A percentile compares a stretch with the other conserved stretches of the same genome.
These are phyloP conservation scores for Acrocalymma vagum DNA, from an alignment of 2,329 filamentous ascomycete species.

Conservation along the genomic window DNA sequence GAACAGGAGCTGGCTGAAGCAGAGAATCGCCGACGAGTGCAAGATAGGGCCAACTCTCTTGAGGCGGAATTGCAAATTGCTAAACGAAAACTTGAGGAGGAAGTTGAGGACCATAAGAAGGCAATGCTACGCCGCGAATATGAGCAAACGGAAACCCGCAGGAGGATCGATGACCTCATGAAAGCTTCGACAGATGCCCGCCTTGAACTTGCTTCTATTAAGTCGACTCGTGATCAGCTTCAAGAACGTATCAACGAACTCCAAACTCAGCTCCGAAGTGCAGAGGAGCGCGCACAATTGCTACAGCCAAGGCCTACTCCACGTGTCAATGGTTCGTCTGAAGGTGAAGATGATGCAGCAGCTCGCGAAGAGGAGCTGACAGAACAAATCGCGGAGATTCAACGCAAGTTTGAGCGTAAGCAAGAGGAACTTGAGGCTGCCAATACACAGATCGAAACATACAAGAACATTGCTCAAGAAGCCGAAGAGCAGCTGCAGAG, in stretches of 20 bases:
- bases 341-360: constrained; percentile 62
- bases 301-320: constrained; percentile 81
- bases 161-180: constrained; percentile 91
- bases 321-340: constrained; percentile 59
- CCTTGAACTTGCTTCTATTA: constrained; percentile 85
- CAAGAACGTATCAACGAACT: constrained; percentile 90
- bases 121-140: constrained; percentile 85
- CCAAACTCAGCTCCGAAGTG: constrained; percentile 84
- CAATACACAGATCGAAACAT: constrained; percentile 83
- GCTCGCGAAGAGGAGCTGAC: constrained; percentile 80
- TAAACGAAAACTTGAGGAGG: constrained; percentile 84
- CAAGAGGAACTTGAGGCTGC: constrained; percentile 82
- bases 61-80: constrained; percentile 80
- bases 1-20: constrained; percentile 87
- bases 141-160: constrained; percentile 86
- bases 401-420: constrained; percentile 83
- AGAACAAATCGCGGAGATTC: constrained; percentile 84
- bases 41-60: constrained; percentile 78
- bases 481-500: constrained; percentile 88
- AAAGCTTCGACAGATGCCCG: constrained; percentile 79
- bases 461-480: constrained; percentile 85
- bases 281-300: constrained; percentile 85
- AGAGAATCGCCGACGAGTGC: constrained; percentile 81
- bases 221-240: constrained; percentile 88
- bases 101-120: constrained; percentile 86